These are phyloP conservation scores for Taiozyma sp. DNA, from an alignment of 1,139 yeast species.

Conservation along the genomic window DNA sequence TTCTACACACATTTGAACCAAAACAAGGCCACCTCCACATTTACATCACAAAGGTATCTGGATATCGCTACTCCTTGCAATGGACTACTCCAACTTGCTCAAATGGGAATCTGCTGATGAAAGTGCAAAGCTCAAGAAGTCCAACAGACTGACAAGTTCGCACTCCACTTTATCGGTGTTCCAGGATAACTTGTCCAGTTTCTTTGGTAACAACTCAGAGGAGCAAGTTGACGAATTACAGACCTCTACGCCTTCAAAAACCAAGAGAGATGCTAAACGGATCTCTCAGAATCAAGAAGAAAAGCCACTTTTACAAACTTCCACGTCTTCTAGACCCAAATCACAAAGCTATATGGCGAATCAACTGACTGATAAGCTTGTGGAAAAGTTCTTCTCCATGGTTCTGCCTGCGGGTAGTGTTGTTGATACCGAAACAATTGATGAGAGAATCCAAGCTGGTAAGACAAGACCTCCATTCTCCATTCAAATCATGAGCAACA, in stretches of 20 bases:
- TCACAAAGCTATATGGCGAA: conserved; percentile 12
- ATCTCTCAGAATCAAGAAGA: neutral
- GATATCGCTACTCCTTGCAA: neutral
- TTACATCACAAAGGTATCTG: neutral
- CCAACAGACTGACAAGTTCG: neutral
- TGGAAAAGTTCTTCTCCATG: conserved; percentile 65
- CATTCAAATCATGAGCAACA: conserved; percentile 62
- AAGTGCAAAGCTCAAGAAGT: neutral
- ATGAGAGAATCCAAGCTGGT: conserved; percentile 51
- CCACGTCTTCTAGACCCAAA: neutral
- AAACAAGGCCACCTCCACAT: neutral
- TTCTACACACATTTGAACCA: neutral
- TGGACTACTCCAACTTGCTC: conserved; percentile 15
- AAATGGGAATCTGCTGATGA: conserved; percentile 9
- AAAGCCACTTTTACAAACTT: neutral
- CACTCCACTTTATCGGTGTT: conserved; percentile 10
- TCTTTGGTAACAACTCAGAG: conserved; percentile 4
- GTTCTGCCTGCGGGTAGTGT: conserved; percentile 49
- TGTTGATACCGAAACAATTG: conserved; percentile 30
- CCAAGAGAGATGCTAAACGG: neutral
- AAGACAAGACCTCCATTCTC: conserved; percentile 64
- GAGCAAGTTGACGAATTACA: conserved; percentile 2
- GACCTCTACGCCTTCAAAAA: neutral
- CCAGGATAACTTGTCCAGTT: conserved; percentile 13
- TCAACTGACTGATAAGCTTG: conserved; percentile 57